Percentiles rank a stretch among this genome's conserved stretches.
phyloP scores from a whole-genome alignment of 805 yeast genomes.

The Saccharomycopsis guyanensis region DNA sequence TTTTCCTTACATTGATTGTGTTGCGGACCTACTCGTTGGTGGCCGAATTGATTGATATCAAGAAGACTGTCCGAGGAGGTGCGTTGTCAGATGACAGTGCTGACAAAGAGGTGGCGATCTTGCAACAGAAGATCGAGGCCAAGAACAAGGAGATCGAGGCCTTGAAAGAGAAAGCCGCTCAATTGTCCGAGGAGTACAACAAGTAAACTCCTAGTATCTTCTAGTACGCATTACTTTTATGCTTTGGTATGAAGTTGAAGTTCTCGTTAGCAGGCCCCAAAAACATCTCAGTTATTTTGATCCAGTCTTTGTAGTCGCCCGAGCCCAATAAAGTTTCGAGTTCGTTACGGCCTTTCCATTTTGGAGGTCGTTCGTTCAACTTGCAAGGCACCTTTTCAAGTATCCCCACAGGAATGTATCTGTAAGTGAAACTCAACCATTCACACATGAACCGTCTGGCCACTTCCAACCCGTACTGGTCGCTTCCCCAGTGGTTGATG shows the following conservation, averaged over 20 bases:
- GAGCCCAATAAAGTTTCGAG: constrained; percentile 85
- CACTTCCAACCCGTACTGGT: constrained; percentile 83
- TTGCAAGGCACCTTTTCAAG: constrained; percentile 83
- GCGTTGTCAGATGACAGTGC: constrained; percentile 23
- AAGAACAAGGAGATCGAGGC: constrained; percentile 59
- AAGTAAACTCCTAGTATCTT: constrained; percentile 21
- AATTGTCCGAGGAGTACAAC: constrained; percentile 60
- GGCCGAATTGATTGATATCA: constrained; percentile 52
- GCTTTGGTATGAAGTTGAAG: constrained; percentile 86
- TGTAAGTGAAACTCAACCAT: constrained; percentile 85
- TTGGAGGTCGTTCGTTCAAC: constrained; percentile 88
- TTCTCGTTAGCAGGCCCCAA: constrained; percentile 74
- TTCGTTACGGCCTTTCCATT: constrained; percentile 89
- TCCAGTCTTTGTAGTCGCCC: constrained; percentile 87
- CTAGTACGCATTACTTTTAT: constrained; percentile 80
- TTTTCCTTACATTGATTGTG: constrained; percentile 79
- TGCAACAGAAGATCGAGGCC: constrained; percentile 44
- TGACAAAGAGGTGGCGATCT: constrained; percentile 35
- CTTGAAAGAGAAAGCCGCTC: constrained; percentile 66
- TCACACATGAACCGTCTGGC: constrained; percentile 92
- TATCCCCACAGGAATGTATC: constrained; percentile 92
- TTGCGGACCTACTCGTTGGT: constrained; percentile 79
- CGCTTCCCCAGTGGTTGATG: constrained; percentile 96
- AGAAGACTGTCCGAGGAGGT: constrained; percentile 43
- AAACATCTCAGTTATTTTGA: constrained; percentile 90